Percentiles rank a stretch among this genome's conserved stretches.
Evolutionary conservation across 345 rosid species (phyloP).

Genomic region (Atalantia buxifolia): DNA sequence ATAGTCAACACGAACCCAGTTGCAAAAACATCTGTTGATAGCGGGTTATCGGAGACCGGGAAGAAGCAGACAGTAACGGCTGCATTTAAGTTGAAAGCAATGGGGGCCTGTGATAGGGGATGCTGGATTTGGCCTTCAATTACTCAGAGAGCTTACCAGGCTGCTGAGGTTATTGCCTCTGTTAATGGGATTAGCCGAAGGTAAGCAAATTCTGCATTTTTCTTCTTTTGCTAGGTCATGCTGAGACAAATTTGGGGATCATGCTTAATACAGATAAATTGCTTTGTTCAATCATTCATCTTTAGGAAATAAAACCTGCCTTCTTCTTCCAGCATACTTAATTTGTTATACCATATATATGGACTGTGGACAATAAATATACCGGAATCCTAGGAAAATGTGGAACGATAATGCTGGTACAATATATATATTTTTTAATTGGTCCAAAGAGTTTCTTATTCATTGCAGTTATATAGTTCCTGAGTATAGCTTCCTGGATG

Average conservation of each 20-base stretch:
- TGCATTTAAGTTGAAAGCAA: conserved; percentile 60
- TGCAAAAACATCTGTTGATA: conserved; percentile 82
- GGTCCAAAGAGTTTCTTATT: background rate
- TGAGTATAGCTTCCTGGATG: conserved; percentile 91
- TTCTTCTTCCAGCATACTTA: background rate
- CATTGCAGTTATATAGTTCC: conserved; percentile 77
- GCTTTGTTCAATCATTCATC: background rate
- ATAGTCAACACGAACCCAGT: conserved; percentile 90
- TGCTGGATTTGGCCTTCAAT: conserved; percentile 99
- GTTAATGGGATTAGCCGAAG: conserved; percentile 74
- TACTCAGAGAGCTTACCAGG: conserved; percentile 92
- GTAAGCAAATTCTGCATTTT: conserved; percentile 18
- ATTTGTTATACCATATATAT: background rate
- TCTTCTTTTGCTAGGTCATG: background rate
- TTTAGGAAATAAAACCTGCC: background rate
- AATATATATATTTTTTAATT: background rate
- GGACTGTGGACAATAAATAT: too few relatives aligned
- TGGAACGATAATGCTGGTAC: background rate
- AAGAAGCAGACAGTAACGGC: conserved; percentile 72
- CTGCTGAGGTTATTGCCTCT: conserved; percentile 83
- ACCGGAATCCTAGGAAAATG: background rate
- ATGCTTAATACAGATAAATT: background rate
- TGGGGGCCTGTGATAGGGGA: conserved; percentile 74
- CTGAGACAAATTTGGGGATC: background rate
- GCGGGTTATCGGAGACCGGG: conserved; percentile 77